These are phyloP conservation scores for Calonectria fujianensis DNA, from an alignment of 2,329 filamentous ascomycete species.

Conservation along the genomic window DNA sequence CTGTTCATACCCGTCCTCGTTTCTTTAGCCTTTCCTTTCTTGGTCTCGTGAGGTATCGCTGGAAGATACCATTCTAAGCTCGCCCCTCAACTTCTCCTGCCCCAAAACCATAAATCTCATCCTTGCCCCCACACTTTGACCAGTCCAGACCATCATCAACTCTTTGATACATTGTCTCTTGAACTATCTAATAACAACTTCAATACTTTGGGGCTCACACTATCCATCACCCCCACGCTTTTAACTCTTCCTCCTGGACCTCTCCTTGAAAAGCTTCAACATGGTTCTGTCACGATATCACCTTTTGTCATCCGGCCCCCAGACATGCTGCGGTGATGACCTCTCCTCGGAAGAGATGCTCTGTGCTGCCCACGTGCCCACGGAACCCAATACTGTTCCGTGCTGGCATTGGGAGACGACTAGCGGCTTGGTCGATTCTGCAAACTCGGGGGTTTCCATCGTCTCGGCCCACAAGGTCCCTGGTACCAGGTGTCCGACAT, in stretches of 20 bases:
- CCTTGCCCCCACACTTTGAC: constrained; percentile 53
- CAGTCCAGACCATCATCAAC: constrained; percentile 41
- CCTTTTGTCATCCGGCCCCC: constrained; percentile 4
- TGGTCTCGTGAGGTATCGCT: constrained; percentile 44
- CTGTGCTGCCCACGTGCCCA: background rate
- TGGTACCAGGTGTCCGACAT: constrained; percentile 72
- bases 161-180: constrained; percentile 43
- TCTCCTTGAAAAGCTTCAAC: constrained; percentile 26
- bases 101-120: constrained; percentile 60
- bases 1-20: constrained; percentile 42
- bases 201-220: background rate
- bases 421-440: constrained; percentile 11
- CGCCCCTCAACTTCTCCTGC: constrained; percentile 37
- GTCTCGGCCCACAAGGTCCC: constrained; percentile 61
- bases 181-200: constrained; percentile 40
- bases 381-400: background rate
- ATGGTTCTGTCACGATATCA: constrained; percentile 42
- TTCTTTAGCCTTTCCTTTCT: constrained; percentile 51
- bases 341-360: constrained; percentile 5
- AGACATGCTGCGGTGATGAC: constrained; percentile 6
- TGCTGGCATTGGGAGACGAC: background rate
- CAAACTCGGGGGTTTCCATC: background rate
- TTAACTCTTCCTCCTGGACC: constrained; percentile 5
- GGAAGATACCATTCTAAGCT: constrained; percentile 43
- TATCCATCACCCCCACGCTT: constrained; percentile 23